phyloP scores from a whole-genome alignment of 192 early-diverging fungal genomes.

The Dispira simplex region DNA sequence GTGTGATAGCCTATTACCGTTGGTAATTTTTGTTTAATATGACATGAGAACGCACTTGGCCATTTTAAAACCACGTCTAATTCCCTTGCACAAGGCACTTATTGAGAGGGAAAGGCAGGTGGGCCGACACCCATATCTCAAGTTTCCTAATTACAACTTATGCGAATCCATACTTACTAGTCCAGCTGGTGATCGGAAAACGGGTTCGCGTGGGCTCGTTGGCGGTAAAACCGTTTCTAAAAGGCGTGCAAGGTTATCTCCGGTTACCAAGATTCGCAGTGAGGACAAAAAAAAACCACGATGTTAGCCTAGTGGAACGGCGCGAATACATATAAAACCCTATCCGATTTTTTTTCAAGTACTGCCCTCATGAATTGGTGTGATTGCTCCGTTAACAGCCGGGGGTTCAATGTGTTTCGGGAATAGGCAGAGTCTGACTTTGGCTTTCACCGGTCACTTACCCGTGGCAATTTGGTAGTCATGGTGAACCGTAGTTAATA shows the following conservation, averaged over 20 bases:
- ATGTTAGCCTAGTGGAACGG: neutral
- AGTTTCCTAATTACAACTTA: neutral
- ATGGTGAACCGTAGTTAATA: neutral
- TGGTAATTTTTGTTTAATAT: neutral
- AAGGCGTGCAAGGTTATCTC: neutral
- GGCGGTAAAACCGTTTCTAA: conserved; percentile 68
- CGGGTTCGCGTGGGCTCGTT: conserved; percentile 92
- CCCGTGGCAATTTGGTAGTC: conserved; percentile 8
- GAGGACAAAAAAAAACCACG: neutral
- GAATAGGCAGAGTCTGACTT: no score
- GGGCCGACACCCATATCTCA: neutral
- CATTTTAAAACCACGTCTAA: neutral
- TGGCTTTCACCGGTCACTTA: neutral
- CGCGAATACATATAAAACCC: neutral
- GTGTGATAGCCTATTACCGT: neutral
- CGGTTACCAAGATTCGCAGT: neutral
- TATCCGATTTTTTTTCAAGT: neutral
- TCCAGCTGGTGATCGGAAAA: conserved; percentile 91
- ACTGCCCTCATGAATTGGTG: neutral
- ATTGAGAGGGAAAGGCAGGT: no score
- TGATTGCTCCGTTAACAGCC: neutral
- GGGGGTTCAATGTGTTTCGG: neutral
- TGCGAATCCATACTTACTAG: conserved; percentile 40
- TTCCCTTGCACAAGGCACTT: neutral
- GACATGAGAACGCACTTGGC: neutral